A percentile compares a stretch with the other conserved stretches of the same genome.
Conservation (phyloP, 768 basidiomycete species). For the Dioszegia aurantiaca region DNA sequence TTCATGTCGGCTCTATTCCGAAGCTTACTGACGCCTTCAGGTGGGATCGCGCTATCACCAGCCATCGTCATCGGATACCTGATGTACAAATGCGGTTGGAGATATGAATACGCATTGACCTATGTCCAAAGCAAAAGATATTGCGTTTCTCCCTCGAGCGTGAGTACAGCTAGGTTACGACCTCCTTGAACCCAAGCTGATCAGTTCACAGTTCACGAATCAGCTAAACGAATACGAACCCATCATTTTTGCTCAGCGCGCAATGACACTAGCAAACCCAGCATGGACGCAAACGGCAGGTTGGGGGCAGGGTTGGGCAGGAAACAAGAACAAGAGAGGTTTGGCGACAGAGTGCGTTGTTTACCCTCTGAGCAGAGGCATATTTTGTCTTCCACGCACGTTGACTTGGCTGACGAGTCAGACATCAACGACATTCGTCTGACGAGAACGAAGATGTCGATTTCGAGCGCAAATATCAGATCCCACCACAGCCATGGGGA, state of each 20-base stretch:
- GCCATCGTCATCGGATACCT: conserved; percentile 51
- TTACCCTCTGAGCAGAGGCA: neutral
- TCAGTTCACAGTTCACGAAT: conserved; percentile 24
- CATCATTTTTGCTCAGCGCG: conserved; percentile 38
- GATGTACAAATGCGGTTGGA: conserved; percentile 44
- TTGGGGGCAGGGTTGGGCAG: neutral
- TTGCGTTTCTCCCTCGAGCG: conserved; percentile 49
- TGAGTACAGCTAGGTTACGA: conserved; percentile 24
- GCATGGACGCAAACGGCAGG: neutral
- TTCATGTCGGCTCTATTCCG: neutral
- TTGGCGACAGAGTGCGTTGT: conserved; percentile 2
- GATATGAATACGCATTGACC: conserved; percentile 37
- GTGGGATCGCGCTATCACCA: conserved; percentile 50
- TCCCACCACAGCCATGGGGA: neutral
- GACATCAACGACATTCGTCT: neutral
- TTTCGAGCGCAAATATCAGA: conserved; percentile 11
- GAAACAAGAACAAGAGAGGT: conserved; percentile 10
- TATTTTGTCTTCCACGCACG: too few relatives aligned
- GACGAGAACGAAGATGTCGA: conserved; percentile 5
- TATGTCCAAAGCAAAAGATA: conserved; percentile 50
- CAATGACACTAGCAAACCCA: conserved; percentile 15
- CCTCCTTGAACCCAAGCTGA: conserved; percentile 5
- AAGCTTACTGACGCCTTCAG: conserved; percentile 20
- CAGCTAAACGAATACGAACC: conserved; percentile 47
- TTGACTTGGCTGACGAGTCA: neutral